These are phyloP conservation scores for Ramalina intermedia DNA, from an alignment of 495 filamentous ascomycete species.

Conservation along the genomic window DNA sequence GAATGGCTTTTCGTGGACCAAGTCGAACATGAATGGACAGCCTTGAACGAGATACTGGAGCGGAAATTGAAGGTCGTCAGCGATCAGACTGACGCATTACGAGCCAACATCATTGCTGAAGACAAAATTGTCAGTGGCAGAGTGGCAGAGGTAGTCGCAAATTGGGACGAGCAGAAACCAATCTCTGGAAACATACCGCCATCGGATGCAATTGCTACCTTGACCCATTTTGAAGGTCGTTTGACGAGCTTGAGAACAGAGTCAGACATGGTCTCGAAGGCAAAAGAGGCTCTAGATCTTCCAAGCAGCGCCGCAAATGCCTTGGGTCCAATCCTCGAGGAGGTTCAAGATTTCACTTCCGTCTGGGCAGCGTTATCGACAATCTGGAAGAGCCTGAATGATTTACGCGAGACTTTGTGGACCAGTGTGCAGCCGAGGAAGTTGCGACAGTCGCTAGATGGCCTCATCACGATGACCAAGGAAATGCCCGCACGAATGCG, in stretches of 20 bases:
- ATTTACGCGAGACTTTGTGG: constrained; percentile 83
- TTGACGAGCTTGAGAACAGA: constrained; percentile 74
- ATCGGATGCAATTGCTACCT: constrained; percentile 63
- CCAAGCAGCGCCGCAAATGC: constrained; percentile 62
- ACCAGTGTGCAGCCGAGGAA: constrained; percentile 86
- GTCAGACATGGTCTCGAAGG: constrained; percentile 85
- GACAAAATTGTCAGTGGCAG: constrained; percentile 80
- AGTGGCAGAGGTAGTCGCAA: constrained; percentile 61
- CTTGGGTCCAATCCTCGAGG: constrained; percentile 70
- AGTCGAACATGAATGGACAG: constrained; percentile 84
- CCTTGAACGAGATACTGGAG: constrained; percentile 72
- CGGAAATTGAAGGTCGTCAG: constrained; percentile 87
- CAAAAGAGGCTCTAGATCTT: constrained; percentile 90
- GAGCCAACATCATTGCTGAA: constrained; percentile 91
- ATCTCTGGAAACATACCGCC: constrained; percentile 88
- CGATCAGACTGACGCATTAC: constrained; percentile 86
- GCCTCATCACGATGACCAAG: constrained; percentile 92
- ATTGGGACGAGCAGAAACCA: constrained; percentile 94
- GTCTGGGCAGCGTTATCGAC: constrained; percentile 91
- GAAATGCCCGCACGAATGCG: constrained; percentile 99
- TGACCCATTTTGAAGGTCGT: constrained; percentile 64
- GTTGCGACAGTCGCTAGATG: constrained; percentile 73
- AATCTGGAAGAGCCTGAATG: constrained; percentile 93
- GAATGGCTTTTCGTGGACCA: constrained; percentile 94
- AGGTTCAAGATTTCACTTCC: constrained; percentile 96